Percentiles rank a stretch among this genome's conserved stretches.
These are phyloP conservation scores for Acacia pycnantha DNA, from an alignment of 331 rosid genomes.

Conservation along the genomic window DNA sequence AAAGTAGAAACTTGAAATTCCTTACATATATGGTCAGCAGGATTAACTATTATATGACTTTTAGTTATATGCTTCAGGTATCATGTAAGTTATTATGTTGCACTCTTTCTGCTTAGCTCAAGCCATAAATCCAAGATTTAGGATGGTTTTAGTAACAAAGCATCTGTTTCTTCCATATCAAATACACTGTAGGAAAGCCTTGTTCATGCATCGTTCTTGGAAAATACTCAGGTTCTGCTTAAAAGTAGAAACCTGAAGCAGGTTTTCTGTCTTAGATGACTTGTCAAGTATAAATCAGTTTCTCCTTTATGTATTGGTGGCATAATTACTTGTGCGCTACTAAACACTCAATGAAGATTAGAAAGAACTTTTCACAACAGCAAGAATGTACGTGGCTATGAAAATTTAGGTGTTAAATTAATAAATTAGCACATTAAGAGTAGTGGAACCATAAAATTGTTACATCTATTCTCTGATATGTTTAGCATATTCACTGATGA, in stretches of 20 bases:
- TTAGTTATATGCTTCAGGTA: no score
- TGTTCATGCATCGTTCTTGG: background rate
- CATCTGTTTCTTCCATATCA: background rate
- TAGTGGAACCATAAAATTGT: background rate
- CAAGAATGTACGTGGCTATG: background rate
- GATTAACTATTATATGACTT: no score
- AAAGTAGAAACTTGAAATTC: no score
- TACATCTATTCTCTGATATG: background rate
- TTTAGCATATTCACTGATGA: background rate
- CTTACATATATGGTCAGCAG: no score
- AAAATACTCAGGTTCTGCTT: no score
- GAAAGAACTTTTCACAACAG: background rate
- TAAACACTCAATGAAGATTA: background rate
- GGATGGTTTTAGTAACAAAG: no score
- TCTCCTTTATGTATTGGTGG: background rate
- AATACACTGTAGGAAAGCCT: background rate
- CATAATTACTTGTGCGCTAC: background rate
- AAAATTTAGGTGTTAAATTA: background rate
- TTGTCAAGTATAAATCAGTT: background rate
- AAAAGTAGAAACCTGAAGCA: background rate
- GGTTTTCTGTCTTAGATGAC: background rate
- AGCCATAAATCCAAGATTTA: no score
- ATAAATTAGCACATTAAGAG: background rate
- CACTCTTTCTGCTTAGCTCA: background rate
- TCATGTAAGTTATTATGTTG: no score